phyloP scores from a whole-genome alignment of 2,329 filamentous ascomycete species.

The Alternaria dauci region DNA sequence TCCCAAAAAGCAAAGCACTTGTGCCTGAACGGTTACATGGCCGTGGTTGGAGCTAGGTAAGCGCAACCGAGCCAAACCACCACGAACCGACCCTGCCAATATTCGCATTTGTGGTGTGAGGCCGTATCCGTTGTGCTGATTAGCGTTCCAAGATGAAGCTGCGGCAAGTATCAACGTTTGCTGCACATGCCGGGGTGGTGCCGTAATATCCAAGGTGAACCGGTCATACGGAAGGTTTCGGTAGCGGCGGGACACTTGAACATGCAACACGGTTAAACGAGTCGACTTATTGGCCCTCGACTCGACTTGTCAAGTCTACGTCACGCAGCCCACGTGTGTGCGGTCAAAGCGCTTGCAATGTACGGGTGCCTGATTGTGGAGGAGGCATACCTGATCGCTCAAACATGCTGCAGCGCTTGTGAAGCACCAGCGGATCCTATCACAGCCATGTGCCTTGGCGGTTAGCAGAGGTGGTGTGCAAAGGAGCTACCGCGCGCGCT shows the following conservation, averaged over 20 bases:
- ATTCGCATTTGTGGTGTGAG: slow-evolving; percentile 20
- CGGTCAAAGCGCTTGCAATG: slow-evolving; percentile 3
- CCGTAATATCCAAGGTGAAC: slow-evolving; percentile 13
- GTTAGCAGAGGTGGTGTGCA: slow-evolving; percentile 18
- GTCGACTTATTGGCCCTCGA: slow-evolving; percentile 13
- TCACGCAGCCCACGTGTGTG: slow-evolving; percentile 18
- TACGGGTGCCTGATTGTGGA: slow-evolving; percentile 19
- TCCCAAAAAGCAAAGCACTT: slow-evolving; percentile 2
- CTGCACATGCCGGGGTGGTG: slow-evolving; percentile 16
- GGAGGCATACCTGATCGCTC: slow-evolving; percentile 6
- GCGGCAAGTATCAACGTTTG: slow-evolving; percentile 8
- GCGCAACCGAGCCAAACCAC: slow-evolving; percentile 12
- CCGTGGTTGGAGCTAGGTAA: slow-evolving; percentile 7
- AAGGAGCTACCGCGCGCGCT: slow-evolving; percentile 12
- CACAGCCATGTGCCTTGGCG: slow-evolving; percentile 10
- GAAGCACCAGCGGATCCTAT: slow-evolving; percentile 5
- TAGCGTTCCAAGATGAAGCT: slow-evolving; percentile 6
- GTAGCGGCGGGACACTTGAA: slow-evolving; percentile 20
- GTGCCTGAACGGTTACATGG: slow-evolving; percentile 9
- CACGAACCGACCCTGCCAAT: slow-evolving; percentile 14
- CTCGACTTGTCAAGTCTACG: slow-evolving; percentile 19
- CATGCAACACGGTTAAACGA: slow-evolving; percentile 9
- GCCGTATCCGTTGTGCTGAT: slow-evolving; percentile 1
- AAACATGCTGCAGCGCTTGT: slow-evolving; percentile 9
- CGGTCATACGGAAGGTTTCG: slow-evolving; percentile 29